Conservation (phyloP, 768 basidiomycete species). For the Lactarius tabidus region DNA sequence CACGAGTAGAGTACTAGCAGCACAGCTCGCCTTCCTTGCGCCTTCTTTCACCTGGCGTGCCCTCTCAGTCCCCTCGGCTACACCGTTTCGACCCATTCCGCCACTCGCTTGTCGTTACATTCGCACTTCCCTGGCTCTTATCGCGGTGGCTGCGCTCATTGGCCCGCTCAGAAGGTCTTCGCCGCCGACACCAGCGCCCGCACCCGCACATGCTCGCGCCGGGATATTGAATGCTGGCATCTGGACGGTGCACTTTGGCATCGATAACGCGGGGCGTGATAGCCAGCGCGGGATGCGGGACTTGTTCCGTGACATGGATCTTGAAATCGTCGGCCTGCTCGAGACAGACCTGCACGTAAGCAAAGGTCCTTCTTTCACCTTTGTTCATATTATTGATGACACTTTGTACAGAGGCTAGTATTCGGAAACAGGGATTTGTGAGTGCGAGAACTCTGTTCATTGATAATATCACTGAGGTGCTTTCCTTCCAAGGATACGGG, state of each 20-base stretch:
- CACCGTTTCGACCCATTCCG: slow-evolving; percentile 7
- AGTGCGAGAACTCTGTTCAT: slow-evolving; percentile 25
- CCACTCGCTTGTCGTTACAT: slow-evolving; percentile 12
- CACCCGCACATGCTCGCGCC: slow-evolving; percentile 56
- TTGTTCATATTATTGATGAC: neutral
- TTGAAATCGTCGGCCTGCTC: slow-evolving; percentile 80
- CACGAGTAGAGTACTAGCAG: slow-evolving; percentile 45
- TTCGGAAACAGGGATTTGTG: slow-evolving; percentile 87
- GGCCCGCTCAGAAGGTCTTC: slow-evolving; percentile 19
- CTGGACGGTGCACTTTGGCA: slow-evolving; percentile 91
- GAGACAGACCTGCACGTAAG: slow-evolving; percentile 84
- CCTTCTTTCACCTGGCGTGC: slow-evolving; percentile 44
- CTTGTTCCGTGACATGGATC: slow-evolving; percentile 67
- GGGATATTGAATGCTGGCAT: slow-evolving; percentile 78
- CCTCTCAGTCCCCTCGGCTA: neutral
- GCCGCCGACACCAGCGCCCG: slow-evolving; percentile 13
- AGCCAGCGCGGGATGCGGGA: slow-evolving; percentile 66
- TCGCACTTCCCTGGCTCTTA: slow-evolving; percentile 25
- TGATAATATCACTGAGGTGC: slow-evolving; percentile 8
- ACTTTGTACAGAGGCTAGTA: slow-evolving; percentile 48
- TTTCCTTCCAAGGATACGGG: slow-evolving; percentile 54
- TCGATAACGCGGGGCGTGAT: slow-evolving; percentile 68
- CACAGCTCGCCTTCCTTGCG: slow-evolving; percentile 49
- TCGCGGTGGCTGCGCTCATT: slow-evolving; percentile 23
- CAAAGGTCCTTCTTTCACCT: neutral